A percentile compares a stretch with the other conserved stretches of the same genome.
Evolutionary conservation across 345 rosid genomes (phyloP).

Genomic region (Pistacia vera): DNA sequence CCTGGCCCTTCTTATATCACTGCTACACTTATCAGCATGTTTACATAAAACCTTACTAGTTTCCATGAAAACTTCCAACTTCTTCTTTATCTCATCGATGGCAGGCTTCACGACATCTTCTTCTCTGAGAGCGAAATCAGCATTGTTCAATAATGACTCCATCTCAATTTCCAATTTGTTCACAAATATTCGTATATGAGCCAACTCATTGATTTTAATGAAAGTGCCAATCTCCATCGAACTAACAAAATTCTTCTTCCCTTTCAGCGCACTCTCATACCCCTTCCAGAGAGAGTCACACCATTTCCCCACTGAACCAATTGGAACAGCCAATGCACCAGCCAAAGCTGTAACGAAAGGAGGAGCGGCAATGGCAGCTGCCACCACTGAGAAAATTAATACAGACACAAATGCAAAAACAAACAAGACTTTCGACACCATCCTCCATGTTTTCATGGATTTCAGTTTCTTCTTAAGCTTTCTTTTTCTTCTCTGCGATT

Average conservation of each 20-base stretch:
- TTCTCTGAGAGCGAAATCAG: conserved; percentile 52
- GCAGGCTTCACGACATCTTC: conserved; percentile 62
- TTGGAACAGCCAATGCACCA: conserved; percentile 67
- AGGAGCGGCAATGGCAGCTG: conserved; percentile 84
- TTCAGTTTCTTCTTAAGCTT: conserved; percentile 69
- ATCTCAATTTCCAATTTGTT: conserved; percentile 55
- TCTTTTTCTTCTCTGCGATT: conserved; percentile 46
- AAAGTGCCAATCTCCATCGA: conserved; percentile 51
- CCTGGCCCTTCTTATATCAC: conserved; percentile 72
- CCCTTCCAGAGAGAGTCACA: conserved; percentile 61
- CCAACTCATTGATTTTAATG: conserved; percentile 69
- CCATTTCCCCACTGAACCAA: conserved; percentile 83
- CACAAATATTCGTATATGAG: conserved; percentile 56
- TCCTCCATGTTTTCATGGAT: conserved; percentile 71
- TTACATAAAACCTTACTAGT: conserved; percentile 58
- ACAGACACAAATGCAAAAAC: conserved; percentile 70
- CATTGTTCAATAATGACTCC: conserved; percentile 51
- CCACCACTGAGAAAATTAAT: conserved; percentile 80
- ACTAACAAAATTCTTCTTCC: conserved; percentile 51
- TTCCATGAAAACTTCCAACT: conserved; percentile 53
- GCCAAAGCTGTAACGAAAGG: conserved; percentile 71
- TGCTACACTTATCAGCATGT: conserved; percentile 69
- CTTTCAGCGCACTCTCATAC: conserved; percentile 58
- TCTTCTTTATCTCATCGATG: conserved; percentile 83
- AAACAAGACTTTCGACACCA: conserved; percentile 71